Conservation (phyloP, 805 yeast genomes). For the Wickerhamomyces chaumierensis region DNA sequence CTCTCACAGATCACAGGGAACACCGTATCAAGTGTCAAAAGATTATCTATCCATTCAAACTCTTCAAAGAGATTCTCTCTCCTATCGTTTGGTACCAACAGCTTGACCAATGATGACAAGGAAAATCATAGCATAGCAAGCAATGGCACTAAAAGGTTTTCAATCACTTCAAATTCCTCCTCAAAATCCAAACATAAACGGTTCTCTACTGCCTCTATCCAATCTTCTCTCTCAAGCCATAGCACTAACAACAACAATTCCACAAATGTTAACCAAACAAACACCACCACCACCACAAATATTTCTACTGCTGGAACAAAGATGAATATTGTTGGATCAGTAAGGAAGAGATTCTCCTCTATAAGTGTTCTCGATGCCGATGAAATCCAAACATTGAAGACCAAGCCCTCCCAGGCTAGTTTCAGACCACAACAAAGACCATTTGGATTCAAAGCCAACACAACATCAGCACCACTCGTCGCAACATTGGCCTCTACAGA, state of each 20-base stretch:
- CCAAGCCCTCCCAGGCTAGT: conserved; percentile 4
- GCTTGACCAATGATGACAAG: conserved; percentile 7
- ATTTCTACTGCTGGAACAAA: conserved; percentile 10
- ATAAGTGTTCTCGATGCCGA: conserved; percentile 6
- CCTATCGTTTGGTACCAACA: conserved; percentile 11
- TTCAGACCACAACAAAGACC: conserved; percentile 2
- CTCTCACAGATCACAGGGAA: conserved; percentile 8
- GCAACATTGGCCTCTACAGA: too few species aligned
- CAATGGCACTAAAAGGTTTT: conserved; percentile 4
- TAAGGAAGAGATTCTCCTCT: conserved; percentile 11
- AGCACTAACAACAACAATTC: not conserved
- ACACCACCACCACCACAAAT: conserved; percentile 14
- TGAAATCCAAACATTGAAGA: conserved; percentile 3
- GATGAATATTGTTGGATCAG: conserved; percentile 12
- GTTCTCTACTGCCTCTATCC: conserved; percentile 12
- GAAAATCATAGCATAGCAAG: conserved; percentile 5
- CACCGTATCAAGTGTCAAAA: conserved; percentile 2
- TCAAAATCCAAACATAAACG: conserved; percentile 7
- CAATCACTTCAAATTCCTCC: conserved; percentile 6
- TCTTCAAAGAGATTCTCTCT: conserved; percentile 20
- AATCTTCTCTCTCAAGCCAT: conserved; percentile 11
- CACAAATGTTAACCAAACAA: too few species aligned
- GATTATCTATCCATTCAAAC: conserved; percentile 13
- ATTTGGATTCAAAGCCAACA: too few species aligned
- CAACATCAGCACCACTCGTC: too few species aligned